A percentile compares a stretch with the other conserved stretches of the same genome.
phyloP scores from a whole-genome alignment of 305 asterid species.

The Caryopteris hybrid region DNA sequence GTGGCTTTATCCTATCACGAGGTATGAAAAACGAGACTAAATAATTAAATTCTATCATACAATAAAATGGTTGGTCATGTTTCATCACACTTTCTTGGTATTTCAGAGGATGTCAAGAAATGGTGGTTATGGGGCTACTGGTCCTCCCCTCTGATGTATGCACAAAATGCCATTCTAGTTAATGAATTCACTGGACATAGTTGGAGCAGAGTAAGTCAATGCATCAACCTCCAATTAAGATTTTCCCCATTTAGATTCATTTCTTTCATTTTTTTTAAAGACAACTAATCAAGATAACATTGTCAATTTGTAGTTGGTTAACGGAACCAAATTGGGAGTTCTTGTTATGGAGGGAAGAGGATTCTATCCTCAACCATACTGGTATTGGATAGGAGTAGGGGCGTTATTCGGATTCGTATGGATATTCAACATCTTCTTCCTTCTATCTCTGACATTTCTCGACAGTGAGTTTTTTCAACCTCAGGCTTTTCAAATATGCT shows the following conservation, averaged over 20 bases:
- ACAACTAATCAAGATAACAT: neutral
- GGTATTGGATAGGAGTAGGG: slow-evolving; percentile 72
- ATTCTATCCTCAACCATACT: slow-evolving; percentile 41
- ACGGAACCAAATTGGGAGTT: slow-evolving; percentile 41
- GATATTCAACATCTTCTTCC: slow-evolving; percentile 35
- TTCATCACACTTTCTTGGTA: slow-evolving; percentile 14
- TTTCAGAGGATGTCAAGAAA: slow-evolving; percentile 44
- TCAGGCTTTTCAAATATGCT: neutral
- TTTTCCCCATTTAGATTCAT: neutral
- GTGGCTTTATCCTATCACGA: slow-evolving; percentile 66
- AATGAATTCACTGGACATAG: slow-evolving; percentile 57
- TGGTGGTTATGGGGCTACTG: slow-evolving; percentile 89
- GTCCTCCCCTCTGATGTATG: slow-evolving; percentile 72
- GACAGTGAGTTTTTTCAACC: slow-evolving; percentile 35
- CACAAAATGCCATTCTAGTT: slow-evolving; percentile 54
- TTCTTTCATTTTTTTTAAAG: neutral
- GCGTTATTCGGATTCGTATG: slow-evolving; percentile 41
- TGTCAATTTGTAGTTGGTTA: slow-evolving; percentile 12
- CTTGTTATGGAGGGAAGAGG: slow-evolving; percentile 39
- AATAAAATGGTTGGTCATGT: neutral
- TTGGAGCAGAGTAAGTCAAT: slow-evolving; percentile 41
- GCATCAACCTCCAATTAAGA: neutral
- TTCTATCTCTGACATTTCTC: slow-evolving; percentile 38
- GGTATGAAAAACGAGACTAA: slow-evolving; percentile 21
- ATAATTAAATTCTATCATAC: neutral